Conservation (phyloP, 306 rosid species). For the Calophaca sinica region DNA sequence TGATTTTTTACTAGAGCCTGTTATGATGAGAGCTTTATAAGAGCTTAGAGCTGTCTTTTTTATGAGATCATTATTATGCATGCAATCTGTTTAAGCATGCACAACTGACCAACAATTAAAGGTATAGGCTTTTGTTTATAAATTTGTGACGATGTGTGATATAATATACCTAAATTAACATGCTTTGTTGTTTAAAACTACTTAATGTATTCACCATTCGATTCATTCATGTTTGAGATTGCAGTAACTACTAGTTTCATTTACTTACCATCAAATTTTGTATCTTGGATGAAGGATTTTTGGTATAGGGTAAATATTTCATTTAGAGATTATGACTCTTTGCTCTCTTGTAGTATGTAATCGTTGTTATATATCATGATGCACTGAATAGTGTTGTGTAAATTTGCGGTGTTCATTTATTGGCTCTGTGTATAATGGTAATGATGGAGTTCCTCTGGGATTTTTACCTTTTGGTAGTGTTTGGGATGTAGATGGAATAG, state of each 20-base stretch:
- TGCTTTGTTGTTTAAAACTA: constrained; percentile 14
- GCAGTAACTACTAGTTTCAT: not conserved
- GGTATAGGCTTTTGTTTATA: not conserved
- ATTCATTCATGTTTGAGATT: not conserved
- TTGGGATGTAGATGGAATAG: not conserved
- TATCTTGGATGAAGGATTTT: constrained; percentile 23
- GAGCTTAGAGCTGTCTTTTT: not conserved
- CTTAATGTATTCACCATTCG: not conserved
- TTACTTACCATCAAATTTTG: constrained; percentile 6
- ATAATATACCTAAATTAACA: constrained; percentile 19
- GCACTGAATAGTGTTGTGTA: not conserved
- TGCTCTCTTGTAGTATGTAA: not conserved
- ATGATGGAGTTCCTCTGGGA: not conserved
- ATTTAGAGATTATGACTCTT: not conserved
- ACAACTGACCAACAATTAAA: constrained; percentile 24
- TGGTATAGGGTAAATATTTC: not conserved
- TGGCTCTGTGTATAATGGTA: not conserved
- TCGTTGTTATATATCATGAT: constrained; percentile 26
- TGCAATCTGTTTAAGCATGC: constrained; percentile 37
- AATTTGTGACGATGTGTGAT: constrained; percentile 13
- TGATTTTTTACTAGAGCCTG: constrained; percentile 11
- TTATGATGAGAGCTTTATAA: not conserved
- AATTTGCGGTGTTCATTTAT: not conserved
- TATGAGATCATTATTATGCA: not conserved
- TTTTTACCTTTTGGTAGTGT: not conserved